These are phyloP conservation scores for Asterochloris erici DNA, from an alignment of 139 green algal species.

Conservation along the genomic window DNA sequence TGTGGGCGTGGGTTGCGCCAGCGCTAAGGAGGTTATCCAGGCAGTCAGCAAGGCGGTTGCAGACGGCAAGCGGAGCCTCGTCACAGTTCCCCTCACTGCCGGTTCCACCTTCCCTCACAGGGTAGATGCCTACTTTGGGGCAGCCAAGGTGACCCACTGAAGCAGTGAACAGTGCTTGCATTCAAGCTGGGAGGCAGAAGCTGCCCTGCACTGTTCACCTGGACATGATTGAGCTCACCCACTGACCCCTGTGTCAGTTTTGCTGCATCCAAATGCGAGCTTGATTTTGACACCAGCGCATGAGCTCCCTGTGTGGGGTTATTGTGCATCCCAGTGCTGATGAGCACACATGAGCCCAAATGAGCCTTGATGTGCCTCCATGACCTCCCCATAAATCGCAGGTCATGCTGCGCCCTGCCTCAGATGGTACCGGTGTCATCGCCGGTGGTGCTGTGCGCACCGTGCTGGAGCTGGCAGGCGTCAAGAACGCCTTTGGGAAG, in stretches of 20 bases:
- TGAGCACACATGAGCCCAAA: too few species aligned
- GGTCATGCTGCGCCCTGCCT: slow-evolving; percentile 84
- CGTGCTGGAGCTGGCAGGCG: slow-evolving; percentile 89
- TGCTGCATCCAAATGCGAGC: too few species aligned
- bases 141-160: slow-evolving; percentile 41
- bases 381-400: too few species aligned
- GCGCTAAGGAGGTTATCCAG: slow-evolving; percentile 81
- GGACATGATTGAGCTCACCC: too few species aligned
- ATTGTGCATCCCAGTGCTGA: too few species aligned
- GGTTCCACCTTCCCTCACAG: slow-evolving; percentile 77
- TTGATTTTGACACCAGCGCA: too few species aligned
- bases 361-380: too few species aligned
- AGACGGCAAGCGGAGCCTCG: slow-evolving; percentile 68
- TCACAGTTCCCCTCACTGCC: slow-evolving; percentile 61
- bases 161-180: slow-evolving; percentile 24
- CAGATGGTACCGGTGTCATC: slow-evolving; percentile 81
- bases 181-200: neutral
- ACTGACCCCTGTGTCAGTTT: too few species aligned
- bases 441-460: slow-evolving; percentile 75
- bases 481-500: slow-evolving; percentile 94
- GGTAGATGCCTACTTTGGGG: slow-evolving; percentile 74
- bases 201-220: too few species aligned
- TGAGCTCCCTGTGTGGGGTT: too few species aligned
- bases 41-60: slow-evolving; percentile 80
- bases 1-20: slow-evolving; percentile 85